Evolutionary conservation across 2,329 filamentous ascomycete species (phyloP).

Genomic region (Xylaria sp.): DNA sequence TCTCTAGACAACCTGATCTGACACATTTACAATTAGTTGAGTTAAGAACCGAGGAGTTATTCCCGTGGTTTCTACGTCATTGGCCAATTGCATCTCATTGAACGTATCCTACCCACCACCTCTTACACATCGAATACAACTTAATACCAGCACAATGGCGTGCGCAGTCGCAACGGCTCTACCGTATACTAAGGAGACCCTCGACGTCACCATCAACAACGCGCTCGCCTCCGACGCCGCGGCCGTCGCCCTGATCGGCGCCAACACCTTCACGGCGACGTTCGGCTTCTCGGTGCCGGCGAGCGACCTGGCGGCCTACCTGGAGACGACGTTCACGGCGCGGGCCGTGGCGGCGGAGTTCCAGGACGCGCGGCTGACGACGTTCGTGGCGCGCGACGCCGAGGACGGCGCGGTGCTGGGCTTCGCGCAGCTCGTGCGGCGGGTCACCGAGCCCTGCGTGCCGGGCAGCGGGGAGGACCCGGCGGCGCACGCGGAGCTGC

Average conservation of each 20-base stretch:
- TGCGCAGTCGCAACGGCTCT: not conserved
- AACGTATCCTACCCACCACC: not conserved
- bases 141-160: not conserved
- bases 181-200: not conserved
- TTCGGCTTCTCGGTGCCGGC: constrained; percentile 31
- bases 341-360: constrained; percentile 26
- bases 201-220: constrained; percentile 23
- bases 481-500: constrained; percentile 30
- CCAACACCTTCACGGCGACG: constrained; percentile 31
- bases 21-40: no score
- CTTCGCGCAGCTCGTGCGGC: constrained; percentile 33
- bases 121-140: no score
- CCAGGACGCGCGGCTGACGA: constrained; percentile 21
- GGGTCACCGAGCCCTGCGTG: constrained; percentile 24
- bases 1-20: no score
- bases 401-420: constrained; percentile 23
- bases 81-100: not conserved
- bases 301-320: constrained; percentile 29
- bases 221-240: constrained; percentile 29
- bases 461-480: constrained; percentile 21
- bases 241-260: constrained; percentile 32
- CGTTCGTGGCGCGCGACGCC: constrained; percentile 30
- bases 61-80: no score
- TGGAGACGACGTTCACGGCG: constrained; percentile 28
- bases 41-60: no score